Conservation (phyloP, 495 filamentous ascomycete genomes). For the Neurospora intermedia region DNA sequence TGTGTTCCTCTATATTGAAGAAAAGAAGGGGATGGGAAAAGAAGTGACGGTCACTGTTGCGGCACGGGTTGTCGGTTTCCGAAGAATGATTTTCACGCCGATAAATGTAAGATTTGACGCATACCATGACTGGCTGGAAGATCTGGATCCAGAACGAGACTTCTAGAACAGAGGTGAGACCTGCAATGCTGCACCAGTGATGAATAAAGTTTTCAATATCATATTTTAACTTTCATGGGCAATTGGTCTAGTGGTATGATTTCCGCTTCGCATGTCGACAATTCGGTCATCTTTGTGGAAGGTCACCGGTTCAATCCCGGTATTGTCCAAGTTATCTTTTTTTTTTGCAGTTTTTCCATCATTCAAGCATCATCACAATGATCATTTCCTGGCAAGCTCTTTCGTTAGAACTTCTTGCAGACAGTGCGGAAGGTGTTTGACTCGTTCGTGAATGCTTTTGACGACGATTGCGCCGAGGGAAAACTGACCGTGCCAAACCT, state of each 20-base stretch:
- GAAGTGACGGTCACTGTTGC: background rate
- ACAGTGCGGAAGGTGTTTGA: background rate
- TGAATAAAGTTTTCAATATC: background rate
- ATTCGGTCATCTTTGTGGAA: conserved; percentile 5
- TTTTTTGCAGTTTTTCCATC: background rate
- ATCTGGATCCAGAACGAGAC: background rate
- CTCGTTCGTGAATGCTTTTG: background rate
- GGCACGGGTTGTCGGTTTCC: background rate
- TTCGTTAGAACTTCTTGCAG: background rate
- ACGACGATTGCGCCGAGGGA: background rate
- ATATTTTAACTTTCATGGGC: background rate
- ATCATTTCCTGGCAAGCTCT: background rate
- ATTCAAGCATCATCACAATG: background rate
- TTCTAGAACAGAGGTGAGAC: background rate
- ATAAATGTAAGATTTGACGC: background rate
- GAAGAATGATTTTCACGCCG: background rate
- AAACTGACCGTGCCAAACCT: background rate
- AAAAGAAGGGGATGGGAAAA: no score
- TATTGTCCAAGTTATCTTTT: background rate
- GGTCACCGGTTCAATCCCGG: conserved; percentile 12
- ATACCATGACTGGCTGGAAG: background rate
- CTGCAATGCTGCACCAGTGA: background rate
- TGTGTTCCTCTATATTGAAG: no score
- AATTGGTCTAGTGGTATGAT: conserved; percentile 16
- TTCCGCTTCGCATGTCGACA: conserved; percentile 8